Evolutionary conservation across 1,284 basidiomycete species (phyloP), one percentile per base, ranked within the genome.

Genomic region (Irpex sp.): DNA sequence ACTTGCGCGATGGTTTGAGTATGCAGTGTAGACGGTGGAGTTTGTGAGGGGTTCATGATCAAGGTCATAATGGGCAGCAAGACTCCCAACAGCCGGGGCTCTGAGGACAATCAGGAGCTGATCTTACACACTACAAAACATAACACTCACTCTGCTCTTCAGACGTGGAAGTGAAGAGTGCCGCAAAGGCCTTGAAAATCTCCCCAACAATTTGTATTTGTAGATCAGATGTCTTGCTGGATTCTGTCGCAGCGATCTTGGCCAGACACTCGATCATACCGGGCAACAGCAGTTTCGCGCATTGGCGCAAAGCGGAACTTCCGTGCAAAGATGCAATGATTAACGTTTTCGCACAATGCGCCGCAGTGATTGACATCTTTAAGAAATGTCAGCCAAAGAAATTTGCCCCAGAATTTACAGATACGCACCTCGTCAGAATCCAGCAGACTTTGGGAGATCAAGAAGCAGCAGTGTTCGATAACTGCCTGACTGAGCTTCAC

Each of bases 261-360:
- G 89, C 89, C 15, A 96, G 78, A 70, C 88, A 93, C 67, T 88
- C 87, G 26, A 98, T 86, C 63, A 97, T 77, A 0, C 87, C 88
- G 0, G 96, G 92, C 4, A 98, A 74, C 15, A 97, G 80, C 59
- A 92, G 80, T 60, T 91, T 91, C 0, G 91, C 85, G 71, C 96
- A 97, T 4, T 88, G 85, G 37, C 87, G 85, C 31, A 96, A 81
- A 19, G 89, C 76, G 0, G 82, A 70, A 71, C 86, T 83, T 57
- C 87, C 85, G 9, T 85, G 77, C 11, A 82, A 76, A 4, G 88
- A 82, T 17, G 91, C 85, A 2, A 84, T 74, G 48, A 96, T 81
- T 38, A 97, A 76, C 0, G 94, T 94, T 68, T 91, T 91, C 0
- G 91, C 85, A 71, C 96, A 97, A 70, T 98, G 94, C 1, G 92